Evolutionary conservation across 2,329 filamentous ascomycete species (phyloP).

Genomic region (Fusarium keratoplasticum): DNA sequence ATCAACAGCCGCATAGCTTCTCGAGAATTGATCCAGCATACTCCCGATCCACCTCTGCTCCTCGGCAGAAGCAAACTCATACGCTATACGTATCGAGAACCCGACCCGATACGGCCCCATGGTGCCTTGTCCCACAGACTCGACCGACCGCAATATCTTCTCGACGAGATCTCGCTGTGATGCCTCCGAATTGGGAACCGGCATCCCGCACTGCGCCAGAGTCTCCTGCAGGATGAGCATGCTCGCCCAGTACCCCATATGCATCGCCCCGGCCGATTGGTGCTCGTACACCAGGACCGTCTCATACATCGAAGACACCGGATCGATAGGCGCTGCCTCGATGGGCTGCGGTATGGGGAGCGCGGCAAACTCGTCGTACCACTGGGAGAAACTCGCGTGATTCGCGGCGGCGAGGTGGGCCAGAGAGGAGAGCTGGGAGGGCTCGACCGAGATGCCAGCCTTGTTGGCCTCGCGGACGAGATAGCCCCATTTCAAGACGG

Average conservation of each 20-base stretch:
- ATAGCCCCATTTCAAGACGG: slow-evolving; percentile 48
- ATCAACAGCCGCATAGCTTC: slow-evolving; percentile 50
- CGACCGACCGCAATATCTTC: slow-evolving; percentile 53
- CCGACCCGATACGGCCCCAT: slow-evolving; percentile 55
- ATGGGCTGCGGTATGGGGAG: slow-evolving; percentile 38
- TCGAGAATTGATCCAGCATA: slow-evolving; percentile 47
- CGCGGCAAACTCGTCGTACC: slow-evolving; percentile 47
- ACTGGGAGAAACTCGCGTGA: slow-evolving; percentile 47
- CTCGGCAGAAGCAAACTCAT: slow-evolving; percentile 51
- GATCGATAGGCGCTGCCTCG: slow-evolving; percentile 46
- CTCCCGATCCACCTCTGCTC: slow-evolving; percentile 50
- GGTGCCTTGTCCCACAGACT: slow-evolving; percentile 50
- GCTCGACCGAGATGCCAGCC: slow-evolving; percentile 45
- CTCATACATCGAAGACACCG: slow-evolving; percentile 47
- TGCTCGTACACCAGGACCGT: slow-evolving; percentile 48
- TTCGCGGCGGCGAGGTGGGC: slow-evolving; percentile 42
- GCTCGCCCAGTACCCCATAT: slow-evolving; percentile 53
- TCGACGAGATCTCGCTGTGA: slow-evolving; percentile 44
- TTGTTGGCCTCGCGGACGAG: slow-evolving; percentile 47
- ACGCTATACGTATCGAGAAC: slow-evolving; percentile 52
- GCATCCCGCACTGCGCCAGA: slow-evolving; percentile 48
- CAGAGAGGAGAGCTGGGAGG: slow-evolving; percentile 45
- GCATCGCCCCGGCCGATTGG: slow-evolving; percentile 50
- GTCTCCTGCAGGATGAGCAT: slow-evolving; percentile 55
- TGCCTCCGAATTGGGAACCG: slow-evolving; percentile 39